A percentile compares a stretch with the other conserved stretches of the same genome.
Conservation (phyloP, 2,329 filamentous ascomycete species). For the Chalara sp. region DNA sequence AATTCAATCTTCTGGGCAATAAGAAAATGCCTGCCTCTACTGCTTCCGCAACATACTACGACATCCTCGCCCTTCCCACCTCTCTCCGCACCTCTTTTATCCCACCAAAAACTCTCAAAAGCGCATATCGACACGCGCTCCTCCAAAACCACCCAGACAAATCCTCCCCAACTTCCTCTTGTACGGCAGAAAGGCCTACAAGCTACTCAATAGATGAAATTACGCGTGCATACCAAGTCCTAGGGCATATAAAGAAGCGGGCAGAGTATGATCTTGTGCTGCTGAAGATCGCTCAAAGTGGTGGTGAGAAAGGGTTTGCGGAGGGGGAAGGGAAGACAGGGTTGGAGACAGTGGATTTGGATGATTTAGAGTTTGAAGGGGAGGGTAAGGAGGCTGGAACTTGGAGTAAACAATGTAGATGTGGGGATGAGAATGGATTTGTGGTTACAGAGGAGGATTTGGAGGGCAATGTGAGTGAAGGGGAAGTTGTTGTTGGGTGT, state of each 20-base stretch:
- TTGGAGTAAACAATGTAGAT: conserved; percentile 56
- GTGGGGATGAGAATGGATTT: conserved; percentile 56
- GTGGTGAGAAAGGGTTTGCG: conserved; percentile 5
- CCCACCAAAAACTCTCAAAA: conserved; percentile 45
- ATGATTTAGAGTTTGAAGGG: conserved; percentile 53
- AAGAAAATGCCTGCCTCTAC: no score
- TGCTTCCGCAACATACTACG: conserved; percentile 47
- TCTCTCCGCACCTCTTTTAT: conserved; percentile 38
- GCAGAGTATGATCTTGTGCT: conserved; percentile 42
- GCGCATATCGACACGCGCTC: conserved; percentile 58
- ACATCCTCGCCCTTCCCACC: conserved; percentile 50
- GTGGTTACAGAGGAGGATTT: conserved; percentile 52
- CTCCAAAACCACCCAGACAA: conserved; percentile 54
- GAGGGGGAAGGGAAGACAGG: conserved; percentile 41
- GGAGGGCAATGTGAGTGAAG: conserved; percentile 48
- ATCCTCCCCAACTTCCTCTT: conserved; percentile 4
- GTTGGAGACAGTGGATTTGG: conserved; percentile 57
- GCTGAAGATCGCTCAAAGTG: conserved; percentile 11
- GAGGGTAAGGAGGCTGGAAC: conserved; percentile 36
- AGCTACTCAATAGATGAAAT: conserved; percentile 51
- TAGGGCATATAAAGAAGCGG: conserved; percentile 44
- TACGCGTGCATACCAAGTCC: conserved; percentile 47
- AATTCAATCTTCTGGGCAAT: no score
- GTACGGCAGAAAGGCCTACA: conserved; percentile 28
- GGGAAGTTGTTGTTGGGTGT: conserved; percentile 58